Conservation (phyloP, 257 asterid species). For the Nicotiana paniculata region DNA sequence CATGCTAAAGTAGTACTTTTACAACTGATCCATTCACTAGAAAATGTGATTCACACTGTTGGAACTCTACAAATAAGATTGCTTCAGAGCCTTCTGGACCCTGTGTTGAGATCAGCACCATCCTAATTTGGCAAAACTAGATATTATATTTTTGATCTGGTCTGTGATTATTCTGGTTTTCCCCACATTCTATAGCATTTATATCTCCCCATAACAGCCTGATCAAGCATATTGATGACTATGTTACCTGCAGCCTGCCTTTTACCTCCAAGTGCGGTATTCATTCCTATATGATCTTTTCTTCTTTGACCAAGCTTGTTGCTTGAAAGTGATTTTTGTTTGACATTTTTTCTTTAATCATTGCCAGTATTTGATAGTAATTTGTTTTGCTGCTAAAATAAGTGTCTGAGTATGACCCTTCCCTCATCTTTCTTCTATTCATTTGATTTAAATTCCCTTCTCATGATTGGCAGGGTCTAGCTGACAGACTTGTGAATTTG, state of each 20-base stretch:
- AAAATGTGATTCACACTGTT: background rate
- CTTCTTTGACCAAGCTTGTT: background rate
- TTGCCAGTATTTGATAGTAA: no score
- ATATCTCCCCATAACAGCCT: background rate
- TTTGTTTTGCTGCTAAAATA: background rate
- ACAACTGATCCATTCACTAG: background rate
- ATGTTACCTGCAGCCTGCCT: background rate
- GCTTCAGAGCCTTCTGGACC: background rate
- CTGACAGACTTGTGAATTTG: background rate
- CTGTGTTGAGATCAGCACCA: background rate
- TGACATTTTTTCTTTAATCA: background rate
- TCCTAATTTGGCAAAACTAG: background rate
- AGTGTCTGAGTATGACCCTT: background rate
- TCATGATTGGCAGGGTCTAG: constrained; percentile 1
- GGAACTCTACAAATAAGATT: background rate
- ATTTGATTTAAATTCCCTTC: background rate
- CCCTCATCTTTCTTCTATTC: background rate
- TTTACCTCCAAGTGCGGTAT: background rate
- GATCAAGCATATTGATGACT: background rate
- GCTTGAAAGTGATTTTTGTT: background rate
- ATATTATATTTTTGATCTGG: background rate
- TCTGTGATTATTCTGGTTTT: background rate
- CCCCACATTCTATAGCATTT: background rate
- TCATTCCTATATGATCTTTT: background rate
- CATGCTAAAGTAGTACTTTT: background rate